These are phyloP conservation scores for Anthostomella pinea DNA, from an alignment of 2,329 filamentous ascomycete species.

Conservation along the genomic window DNA sequence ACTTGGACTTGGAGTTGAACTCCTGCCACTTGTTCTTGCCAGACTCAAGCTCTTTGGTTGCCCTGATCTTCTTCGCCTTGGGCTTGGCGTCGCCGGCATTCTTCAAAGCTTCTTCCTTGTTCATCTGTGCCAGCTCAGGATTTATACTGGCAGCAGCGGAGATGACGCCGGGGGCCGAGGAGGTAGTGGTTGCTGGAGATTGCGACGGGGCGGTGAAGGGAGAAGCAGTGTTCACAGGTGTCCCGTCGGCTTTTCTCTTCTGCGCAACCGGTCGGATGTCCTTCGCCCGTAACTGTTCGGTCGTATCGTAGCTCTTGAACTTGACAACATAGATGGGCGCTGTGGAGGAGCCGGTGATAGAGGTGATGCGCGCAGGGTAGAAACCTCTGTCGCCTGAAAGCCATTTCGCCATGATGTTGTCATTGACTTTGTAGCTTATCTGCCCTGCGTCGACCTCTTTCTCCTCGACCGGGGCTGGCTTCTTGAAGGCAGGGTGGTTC, in stretches of 20 bases:
- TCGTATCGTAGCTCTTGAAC: conserved; percentile 87
- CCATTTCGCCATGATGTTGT: conserved; percentile 89
- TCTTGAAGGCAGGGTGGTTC: conserved; percentile 76
- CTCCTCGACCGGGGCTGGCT: conserved; percentile 47
- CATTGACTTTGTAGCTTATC: conserved; percentile 77
- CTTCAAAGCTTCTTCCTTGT: conserved; percentile 60
- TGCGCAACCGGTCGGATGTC: conserved; percentile 79
- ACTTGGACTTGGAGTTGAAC: conserved; percentile 76
- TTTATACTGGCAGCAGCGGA: conserved; percentile 58
- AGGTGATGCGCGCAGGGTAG: conserved; percentile 90
- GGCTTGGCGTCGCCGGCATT: conserved; percentile 70
- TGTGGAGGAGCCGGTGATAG: conserved; percentile 86
- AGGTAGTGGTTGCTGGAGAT: conserved; percentile 28
- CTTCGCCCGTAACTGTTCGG: conserved; percentile 75
- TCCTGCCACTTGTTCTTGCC: conserved; percentile 94
- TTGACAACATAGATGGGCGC: conserved; percentile 92
- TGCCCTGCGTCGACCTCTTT: conserved; percentile 51
- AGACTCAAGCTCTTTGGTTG: conserved; percentile 85
- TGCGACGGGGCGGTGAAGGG: conserved; percentile 33
- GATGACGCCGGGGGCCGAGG: conserved; percentile 47
- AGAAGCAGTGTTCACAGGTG: conserved; percentile 48
- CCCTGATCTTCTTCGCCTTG: conserved; percentile 85
- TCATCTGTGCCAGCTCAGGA: conserved; percentile 43
- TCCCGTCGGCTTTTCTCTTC: conserved; percentile 85
- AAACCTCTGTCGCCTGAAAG: conserved; percentile 82